A percentile compares a stretch with the other conserved stretches of the same genome.
phyloP scores from a whole-genome alignment of 2,329 filamentous ascomycete genomes.

The Colletotrichum sp. region DNA sequence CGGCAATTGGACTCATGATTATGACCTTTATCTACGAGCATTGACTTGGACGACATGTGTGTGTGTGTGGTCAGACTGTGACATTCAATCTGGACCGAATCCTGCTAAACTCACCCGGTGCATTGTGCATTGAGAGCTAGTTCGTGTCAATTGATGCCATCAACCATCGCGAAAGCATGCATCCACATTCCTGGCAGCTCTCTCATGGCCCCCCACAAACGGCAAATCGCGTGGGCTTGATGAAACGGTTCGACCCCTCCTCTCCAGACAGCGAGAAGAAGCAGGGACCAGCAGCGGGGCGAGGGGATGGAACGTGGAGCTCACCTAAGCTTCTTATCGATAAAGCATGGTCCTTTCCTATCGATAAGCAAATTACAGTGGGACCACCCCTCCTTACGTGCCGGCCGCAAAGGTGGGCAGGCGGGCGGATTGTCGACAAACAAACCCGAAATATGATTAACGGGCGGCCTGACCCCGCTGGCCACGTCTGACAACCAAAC shows the following conservation, averaged over 20 bases:
- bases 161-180: neutral
- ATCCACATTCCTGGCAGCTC: neutral
- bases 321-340: conserved; percentile 10
- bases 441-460: neutral
- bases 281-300: neutral
- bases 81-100: neutral
- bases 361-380: conserved; percentile 7
- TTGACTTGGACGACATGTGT: neutral
- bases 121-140: neutral
- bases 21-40: neutral
- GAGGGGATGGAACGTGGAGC: neutral
- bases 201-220: neutral
- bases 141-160: neutral
- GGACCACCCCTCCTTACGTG: neutral
- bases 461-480: neutral
- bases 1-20: neutral
- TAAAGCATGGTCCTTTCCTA: neutral
- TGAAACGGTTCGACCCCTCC: conserved; percentile 19
- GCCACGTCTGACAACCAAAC: neutral
- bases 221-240: neutral
- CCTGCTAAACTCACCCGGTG: neutral
- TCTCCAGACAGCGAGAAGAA: neutral
- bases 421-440: neutral
- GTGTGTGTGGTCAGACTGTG: neutral
- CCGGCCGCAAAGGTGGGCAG: neutral